phyloP scores from a whole-genome alignment of 495 filamentous ascomycete genomes.

The Penicillium simplicissimum region DNA sequence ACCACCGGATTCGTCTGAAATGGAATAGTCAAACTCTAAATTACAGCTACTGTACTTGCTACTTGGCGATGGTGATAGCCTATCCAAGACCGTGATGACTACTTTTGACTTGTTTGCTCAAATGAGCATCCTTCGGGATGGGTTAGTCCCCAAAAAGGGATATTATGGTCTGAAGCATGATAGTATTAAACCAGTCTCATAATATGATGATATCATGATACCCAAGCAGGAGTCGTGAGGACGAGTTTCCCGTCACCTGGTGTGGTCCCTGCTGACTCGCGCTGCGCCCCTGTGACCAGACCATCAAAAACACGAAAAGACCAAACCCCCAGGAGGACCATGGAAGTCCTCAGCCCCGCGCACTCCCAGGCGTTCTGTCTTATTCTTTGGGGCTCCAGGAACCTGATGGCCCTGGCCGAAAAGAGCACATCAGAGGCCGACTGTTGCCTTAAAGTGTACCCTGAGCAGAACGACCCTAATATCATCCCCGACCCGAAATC shows the following conservation, averaged over 20 bases:
- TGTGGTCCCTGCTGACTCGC: constrained; percentile 28
- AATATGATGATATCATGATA: neutral
- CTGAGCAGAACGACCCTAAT: neutral
- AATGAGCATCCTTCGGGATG: neutral
- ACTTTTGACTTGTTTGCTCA: neutral
- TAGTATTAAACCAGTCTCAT: neutral
- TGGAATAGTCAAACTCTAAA: no score
- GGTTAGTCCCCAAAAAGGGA: neutral
- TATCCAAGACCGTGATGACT: neutral
- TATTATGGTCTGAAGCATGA: neutral
- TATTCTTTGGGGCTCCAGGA: neutral
- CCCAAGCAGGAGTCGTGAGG: no score
- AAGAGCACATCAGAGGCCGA: neutral
- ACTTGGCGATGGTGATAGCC: neutral
- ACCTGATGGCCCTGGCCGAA: neutral
- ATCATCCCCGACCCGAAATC: neutral
- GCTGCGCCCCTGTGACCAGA: constrained; percentile 28
- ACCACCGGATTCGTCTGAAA: no score
- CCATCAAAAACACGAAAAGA: constrained; percentile 14
- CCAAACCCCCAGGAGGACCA: no score
- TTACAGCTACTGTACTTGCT: no score
- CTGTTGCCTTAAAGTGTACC: constrained; percentile 2
- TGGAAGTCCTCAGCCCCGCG: constrained; percentile 8
- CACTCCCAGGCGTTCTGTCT: neutral
- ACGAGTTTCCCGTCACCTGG: constrained; percentile 15